Percentiles rank a stretch among this genome's conserved stretches.
These are phyloP conservation scores for Salix udensis DNA, from an alignment of 345 rosid species.

Conservation along the genomic window DNA sequence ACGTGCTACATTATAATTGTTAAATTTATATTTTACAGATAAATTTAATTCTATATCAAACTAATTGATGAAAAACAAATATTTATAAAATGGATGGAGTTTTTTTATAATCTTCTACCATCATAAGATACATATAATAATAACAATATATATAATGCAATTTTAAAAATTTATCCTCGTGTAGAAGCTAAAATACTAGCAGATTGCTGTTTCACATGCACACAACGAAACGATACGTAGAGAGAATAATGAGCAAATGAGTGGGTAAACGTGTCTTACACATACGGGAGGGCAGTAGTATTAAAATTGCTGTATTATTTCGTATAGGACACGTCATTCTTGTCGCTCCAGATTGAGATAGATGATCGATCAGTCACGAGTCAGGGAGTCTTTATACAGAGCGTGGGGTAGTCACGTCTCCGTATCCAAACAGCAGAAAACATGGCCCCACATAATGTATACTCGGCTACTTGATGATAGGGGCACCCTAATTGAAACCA, in stretches of 20 bases:
- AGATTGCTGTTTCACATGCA: no score
- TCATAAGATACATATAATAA: no score
- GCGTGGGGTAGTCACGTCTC: not conserved
- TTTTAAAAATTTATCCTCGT: no score
- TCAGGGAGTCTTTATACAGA: not conserved
- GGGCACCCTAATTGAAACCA: not conserved
- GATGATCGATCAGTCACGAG: not conserved
- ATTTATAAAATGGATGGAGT: no score
- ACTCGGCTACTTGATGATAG: not conserved
- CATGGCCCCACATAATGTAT: not conserved
- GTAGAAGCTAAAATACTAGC: no score
- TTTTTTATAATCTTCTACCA: no score
- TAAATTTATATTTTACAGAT: no score
- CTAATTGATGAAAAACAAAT: no score
- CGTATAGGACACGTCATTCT: not conserved
- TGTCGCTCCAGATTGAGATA: not conserved
- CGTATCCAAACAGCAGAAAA: not conserved
- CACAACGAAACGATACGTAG: not conserved
- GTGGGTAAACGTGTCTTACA: constrained; percentile 14
- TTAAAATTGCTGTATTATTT: not conserved
- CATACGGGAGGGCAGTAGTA: not conserved
- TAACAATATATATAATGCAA: no score
- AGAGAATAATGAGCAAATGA: constrained; percentile 17
- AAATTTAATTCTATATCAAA: no score
- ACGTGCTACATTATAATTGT: no score